Evolutionary conservation across 176 grass and related monocot species (phyloP), one percentile per base, ranked within the genome.

Genomic region (Eremochloa ophiuroides): DNA sequence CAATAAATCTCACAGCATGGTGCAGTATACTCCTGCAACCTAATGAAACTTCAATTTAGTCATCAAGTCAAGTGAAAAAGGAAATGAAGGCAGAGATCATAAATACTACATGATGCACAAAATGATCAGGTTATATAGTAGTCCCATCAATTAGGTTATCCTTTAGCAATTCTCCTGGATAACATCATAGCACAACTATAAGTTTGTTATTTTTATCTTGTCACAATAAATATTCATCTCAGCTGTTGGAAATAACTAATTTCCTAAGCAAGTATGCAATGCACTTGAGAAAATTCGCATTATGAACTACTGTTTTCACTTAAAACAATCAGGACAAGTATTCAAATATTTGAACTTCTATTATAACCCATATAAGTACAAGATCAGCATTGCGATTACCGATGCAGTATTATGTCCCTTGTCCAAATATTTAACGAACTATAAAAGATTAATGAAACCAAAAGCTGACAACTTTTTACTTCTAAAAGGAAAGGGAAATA

Each of bases 401-500:
- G 50, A 39, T 86, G 53, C 30, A 26, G 53, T 39, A 29, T 77
- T 38, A 59, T 71, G 16, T 38, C 35, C 26, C 74, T 30, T 47
- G 27, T 66, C 13, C 5, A 61, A 75, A 75, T 75, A 80, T 61
- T 70, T 58, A 42, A 75, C 51, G 79, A 56, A 22, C 12, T 20
- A 10, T 20, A 10, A 33, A 74, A 61, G 37, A 66, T 83, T n/a
- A 80, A 79, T 74, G 37, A 59, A 28, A 80, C 22, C 39, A 85
- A 85, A 69, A 75, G 2, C 10, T 60, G 23, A 60, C 13, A 80
- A 26, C 66, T 63, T 69, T 80, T 56, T 46, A 46, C 37, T 76
- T 71, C 29, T 73, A 73, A 64, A 85, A 72, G 25, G 27, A 20
- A 81, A 70, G 46, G 40, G 39, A 67, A 59, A 78, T 65, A 64